Evolutionary conservation across 371 early-diverging fungal genomes (phyloP).

Genomic region (Mortierella sp.): DNA sequence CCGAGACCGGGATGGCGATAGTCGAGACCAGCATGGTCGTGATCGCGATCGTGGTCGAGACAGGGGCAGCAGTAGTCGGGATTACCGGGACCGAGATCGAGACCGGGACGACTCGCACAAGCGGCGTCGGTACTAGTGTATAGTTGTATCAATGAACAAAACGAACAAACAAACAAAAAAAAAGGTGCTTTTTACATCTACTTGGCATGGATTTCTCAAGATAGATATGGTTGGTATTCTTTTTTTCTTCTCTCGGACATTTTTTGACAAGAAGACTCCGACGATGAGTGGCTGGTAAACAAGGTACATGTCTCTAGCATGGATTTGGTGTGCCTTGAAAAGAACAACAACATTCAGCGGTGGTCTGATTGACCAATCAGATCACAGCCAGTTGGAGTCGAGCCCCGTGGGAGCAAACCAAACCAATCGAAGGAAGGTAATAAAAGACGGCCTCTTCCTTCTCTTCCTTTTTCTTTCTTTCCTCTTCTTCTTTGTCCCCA

Average conservation of each 20-base stretch:
- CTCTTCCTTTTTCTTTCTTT: not conserved
- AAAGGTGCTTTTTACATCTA: too few species aligned
- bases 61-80: conserved; percentile 5
- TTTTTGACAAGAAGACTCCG: too few species aligned
- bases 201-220: too few species aligned
- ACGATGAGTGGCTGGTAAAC: too few species aligned
- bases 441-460: not conserved
- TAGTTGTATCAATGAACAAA: not conserved
- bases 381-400: not conserved
- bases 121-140: conserved; percentile 35
- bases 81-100: conserved; percentile 17
- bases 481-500: not conserved
- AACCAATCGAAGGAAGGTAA: not conserved
- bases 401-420: conserved; percentile 6
- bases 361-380: not conserved
- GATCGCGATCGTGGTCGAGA: conserved; percentile 12
- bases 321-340: too few species aligned
- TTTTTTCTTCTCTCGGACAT: too few species aligned
- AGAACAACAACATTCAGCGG: too few species aligned
- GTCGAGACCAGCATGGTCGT: not conserved
- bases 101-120: conserved; percentile 28
- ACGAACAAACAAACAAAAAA: too few species aligned
- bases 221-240: too few species aligned
- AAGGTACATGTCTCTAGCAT: too few species aligned
- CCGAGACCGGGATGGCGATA: conserved; percentile 9